Evolutionary conservation across 2,329 filamentous ascomycete species (phyloP).

Genomic region (Epichloe sylvatica): DNA sequence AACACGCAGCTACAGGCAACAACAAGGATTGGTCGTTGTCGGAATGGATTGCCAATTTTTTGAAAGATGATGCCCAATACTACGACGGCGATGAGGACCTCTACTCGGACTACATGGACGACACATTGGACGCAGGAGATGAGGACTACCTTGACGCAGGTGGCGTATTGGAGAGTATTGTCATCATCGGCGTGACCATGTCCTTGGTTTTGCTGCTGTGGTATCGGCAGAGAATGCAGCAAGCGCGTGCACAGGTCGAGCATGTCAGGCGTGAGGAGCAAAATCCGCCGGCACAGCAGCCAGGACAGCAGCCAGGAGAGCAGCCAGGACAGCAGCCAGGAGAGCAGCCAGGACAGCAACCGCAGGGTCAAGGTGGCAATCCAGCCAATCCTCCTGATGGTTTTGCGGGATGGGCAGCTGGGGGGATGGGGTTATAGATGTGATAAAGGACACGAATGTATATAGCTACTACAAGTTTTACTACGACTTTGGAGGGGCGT

Average conservation of each 20-base stretch:
- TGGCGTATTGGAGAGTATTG: slow-evolving; percentile 66
- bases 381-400: slow-evolving; percentile 11
- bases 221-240: slow-evolving; percentile 59
- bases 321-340: background rate
- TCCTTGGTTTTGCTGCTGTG: slow-evolving; percentile 67
- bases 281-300: slow-evolving; percentile 1
- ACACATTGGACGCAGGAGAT: slow-evolving; percentile 41
- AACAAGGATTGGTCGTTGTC: slow-evolving; percentile 63
- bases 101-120: slow-evolving; percentile 39
- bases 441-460: background rate
- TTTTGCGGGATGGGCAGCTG: slow-evolving; percentile 24
- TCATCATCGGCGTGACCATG: slow-evolving; percentile 67
- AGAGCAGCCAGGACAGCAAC: background rate
- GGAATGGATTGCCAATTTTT: slow-evolving; percentile 80
- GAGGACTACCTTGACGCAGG: slow-evolving; percentile 55
- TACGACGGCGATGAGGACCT: slow-evolving; percentile 43
- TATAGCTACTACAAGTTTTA: slow-evolving; percentile 5
- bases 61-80: slow-evolving; percentile 55
- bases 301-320: slow-evolving; percentile 4
- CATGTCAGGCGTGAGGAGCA: slow-evolving; percentile 13
- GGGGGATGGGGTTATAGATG: slow-evolving; percentile 20
- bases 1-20: slow-evolving; percentile 34
- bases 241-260: slow-evolving; percentile 30
- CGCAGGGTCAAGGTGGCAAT: background rate
- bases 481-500: slow-evolving; percentile 1